Base-by-base conservation (phyloP, 495 filamentous ascomycete genomes). In the Daldinia concentrica region DNA sequence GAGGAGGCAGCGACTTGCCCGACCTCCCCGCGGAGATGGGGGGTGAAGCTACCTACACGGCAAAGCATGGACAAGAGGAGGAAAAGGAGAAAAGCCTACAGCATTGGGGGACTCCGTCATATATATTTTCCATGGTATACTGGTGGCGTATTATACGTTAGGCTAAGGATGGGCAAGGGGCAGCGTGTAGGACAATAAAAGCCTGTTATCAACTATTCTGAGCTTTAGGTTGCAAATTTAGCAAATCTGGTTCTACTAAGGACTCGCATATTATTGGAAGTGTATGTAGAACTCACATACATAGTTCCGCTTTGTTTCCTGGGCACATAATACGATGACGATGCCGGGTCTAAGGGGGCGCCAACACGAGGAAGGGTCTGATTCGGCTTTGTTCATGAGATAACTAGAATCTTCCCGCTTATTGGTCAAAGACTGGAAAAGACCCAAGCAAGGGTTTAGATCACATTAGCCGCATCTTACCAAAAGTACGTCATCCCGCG, bases 391-490 rank as follows among this genome's bases (percentile, higher is more conserved):
- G 34, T 48, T 57, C 41, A 71, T 41, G 26, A 54, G 34, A 60
- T 58, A 14, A 48, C 52, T 24, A 52, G 41, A 71, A 66, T 66
- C 26, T 51, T 62, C 51, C 41, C 52, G 26, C 39, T 34, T 22
- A 66, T 66, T 66, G 63, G 58, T 36, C 26, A 27, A 27, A 17
- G 19, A 6, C 58, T 22, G 32, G 41, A 50, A 41, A 15, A 54
- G 50, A 50, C 8, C 11, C 9, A 55, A 24, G 62, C 57, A 62
- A 57, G 69, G 69, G 54, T 61, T 37, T 6, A 50, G 4, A 41
- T 62, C 62, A 62, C 39, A 71, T 63, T 64, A 72, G 63, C 59
- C 69, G 69, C 69, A 66, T 65, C 68, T 71, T 41, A 70, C 62
- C 30, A 58, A 41, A 54, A 24, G 32, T 73, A 66, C 71, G 71